phyloP scores from a whole-genome alignment of 2,329 filamentous ascomycete species.

The Neocatenulostroma microsporum region DNA sequence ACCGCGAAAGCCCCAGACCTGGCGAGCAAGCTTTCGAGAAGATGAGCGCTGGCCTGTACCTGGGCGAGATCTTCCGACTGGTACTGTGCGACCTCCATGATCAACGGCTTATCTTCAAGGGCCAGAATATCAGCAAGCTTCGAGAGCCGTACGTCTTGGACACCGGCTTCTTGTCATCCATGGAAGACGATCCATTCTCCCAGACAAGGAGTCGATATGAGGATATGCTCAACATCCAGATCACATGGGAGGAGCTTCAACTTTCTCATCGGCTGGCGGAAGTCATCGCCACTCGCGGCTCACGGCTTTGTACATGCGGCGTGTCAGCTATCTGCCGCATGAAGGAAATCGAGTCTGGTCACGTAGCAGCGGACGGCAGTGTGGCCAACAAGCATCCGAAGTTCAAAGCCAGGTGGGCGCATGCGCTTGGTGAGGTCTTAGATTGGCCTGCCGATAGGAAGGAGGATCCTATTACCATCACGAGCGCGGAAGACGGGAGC shows the following conservation, averaged over 20 bases:
- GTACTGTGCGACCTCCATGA: constrained; percentile 78
- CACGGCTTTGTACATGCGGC: constrained; percentile 32
- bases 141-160: constrained; percentile 80
- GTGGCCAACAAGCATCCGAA: constrained; percentile 37
- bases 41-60: constrained; percentile 91
- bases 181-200: constrained; percentile 56
- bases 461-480: constrained; percentile 31
- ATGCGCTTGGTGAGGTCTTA: constrained; percentile 33
- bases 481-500: constrained; percentile 35
- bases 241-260: constrained; percentile 22
- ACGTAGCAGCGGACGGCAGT: constrained; percentile 34
- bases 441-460: constrained; percentile 26
- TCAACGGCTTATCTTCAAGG: constrained; percentile 65
- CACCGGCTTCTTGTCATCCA: constrained; percentile 78
- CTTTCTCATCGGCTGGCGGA: constrained; percentile 25
- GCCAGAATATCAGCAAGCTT: constrained; percentile 68
- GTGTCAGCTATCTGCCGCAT: constrained; percentile 32
- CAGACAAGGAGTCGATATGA: constrained; percentile 20
- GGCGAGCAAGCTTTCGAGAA: constrained; percentile 96
- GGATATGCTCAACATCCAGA: constrained; percentile 18
- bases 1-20: constrained; percentile 83
- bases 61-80: constrained; percentile 89
- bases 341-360: constrained; percentile 25
- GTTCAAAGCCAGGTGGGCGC: constrained; percentile 35
- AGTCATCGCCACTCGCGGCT: constrained; percentile 28